Evolutionary conservation across 1,284 basidiomycete species (phyloP).

Genomic region (Puccinia polysora): DNA sequence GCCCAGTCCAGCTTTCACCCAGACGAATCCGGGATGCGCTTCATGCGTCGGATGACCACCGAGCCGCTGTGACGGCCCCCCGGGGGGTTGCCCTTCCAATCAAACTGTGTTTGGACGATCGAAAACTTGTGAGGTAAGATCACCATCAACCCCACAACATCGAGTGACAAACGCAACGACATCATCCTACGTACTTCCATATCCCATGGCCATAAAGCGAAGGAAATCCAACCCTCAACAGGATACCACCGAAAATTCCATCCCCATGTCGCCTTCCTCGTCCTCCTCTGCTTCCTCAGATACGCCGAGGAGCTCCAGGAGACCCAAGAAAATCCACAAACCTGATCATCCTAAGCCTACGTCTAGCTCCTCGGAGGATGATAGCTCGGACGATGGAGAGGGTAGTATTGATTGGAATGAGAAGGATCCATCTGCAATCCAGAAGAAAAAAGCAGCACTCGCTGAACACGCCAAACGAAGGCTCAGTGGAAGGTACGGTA

Average conservation of each 20-base stretch:
- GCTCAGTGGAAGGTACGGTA: constrained; percentile 34
- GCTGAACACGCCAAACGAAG: constrained; percentile 36
- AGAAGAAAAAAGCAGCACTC: constrained; percentile 26
- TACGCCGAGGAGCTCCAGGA: neutral
- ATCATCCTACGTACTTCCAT: no score
- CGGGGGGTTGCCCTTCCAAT: no score
- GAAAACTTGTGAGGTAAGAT: no score
- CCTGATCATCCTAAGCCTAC: constrained; percentile 1
- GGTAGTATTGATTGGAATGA: neutral
- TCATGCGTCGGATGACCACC: no score
- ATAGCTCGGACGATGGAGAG: neutral
- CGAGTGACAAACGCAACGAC: no score
- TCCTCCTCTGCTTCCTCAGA: constrained; percentile 11
- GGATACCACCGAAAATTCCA: neutral
- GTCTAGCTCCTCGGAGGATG: constrained; percentile 1
- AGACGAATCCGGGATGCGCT: no score
- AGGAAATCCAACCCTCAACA: neutral
- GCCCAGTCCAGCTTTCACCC: no score
- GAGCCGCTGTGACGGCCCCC: no score
- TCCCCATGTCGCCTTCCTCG: constrained; percentile 18
- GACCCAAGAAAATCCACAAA: constrained; percentile 11
- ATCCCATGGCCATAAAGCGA: constrained; percentile 26
- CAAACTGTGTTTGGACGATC: no score
- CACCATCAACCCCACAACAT: no score
- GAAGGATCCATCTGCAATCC: constrained; percentile 3